Conservation (phyloP, 176 grass and related monocot genomes). For the Poa pratensis region DNA sequence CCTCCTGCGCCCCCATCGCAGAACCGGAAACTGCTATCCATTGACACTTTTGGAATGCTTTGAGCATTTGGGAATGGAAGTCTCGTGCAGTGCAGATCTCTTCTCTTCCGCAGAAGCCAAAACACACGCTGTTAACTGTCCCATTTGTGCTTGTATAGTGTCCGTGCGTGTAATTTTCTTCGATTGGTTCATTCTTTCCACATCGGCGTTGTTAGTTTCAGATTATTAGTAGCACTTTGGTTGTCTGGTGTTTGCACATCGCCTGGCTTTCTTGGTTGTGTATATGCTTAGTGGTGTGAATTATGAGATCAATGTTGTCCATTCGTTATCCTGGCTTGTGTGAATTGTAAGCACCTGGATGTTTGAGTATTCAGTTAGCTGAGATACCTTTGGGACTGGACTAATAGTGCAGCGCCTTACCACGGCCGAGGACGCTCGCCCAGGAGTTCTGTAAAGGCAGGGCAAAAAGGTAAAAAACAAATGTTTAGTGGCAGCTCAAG, state of each 20-base stretch:
- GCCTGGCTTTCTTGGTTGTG: slow-evolving; percentile 31
- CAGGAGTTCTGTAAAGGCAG: too few species aligned
- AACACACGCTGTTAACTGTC: slow-evolving; percentile 34
- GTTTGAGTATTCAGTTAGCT: background rate
- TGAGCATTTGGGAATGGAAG: slow-evolving; percentile 40
- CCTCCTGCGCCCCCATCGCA: slow-evolving; percentile 95
- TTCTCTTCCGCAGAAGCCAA: background rate
- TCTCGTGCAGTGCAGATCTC: background rate
- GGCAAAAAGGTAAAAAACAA: too few species aligned
- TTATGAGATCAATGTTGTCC: background rate
- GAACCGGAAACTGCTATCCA: slow-evolving; percentile 73
- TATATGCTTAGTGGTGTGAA: slow-evolving; percentile 51
- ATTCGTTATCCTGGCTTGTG: background rate
- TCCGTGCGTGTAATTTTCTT: slow-evolving; percentile 16
- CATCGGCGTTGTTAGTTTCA: slow-evolving; percentile 33
- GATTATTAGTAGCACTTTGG: slow-evolving; percentile 25
- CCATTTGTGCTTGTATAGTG: slow-evolving; percentile 70
- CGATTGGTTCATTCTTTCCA: slow-evolving; percentile 41
- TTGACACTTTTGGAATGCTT: slow-evolving; percentile 45
- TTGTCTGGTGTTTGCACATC: slow-evolving; percentile 21
- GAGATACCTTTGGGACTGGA: background rate
- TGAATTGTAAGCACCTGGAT: background rate
- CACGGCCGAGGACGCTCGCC: too few species aligned
- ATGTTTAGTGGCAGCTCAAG: too few species aligned
- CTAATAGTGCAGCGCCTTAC: too few species aligned